Evolutionary conservation across 768 basidiomycete species (phyloP).

Genomic region (Kwoniella europaea): DNA sequence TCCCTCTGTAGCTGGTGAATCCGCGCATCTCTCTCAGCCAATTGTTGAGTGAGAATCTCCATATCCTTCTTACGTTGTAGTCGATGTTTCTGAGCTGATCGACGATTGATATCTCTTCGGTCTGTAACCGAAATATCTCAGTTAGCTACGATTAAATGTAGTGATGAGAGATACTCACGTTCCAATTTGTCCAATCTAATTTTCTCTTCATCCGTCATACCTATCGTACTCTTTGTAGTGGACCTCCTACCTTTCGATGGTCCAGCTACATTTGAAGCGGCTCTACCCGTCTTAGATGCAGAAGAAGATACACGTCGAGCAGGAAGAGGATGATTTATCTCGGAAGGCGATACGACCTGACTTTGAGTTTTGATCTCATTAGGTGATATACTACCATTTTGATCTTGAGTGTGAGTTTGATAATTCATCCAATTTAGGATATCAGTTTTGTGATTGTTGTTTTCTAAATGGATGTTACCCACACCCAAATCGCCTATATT

Average conservation of each 20-base stretch:
- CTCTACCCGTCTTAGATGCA: neutral
- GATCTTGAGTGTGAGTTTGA: neutral
- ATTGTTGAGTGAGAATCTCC: slow-evolving; percentile 11
- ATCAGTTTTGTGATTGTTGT: neutral
- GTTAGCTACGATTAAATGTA: neutral
- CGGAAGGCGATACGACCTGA: neutral
- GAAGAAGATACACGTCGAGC: neutral
- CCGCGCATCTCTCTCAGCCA: slow-evolving; percentile 20
- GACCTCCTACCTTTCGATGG: slow-evolving; percentile 6
- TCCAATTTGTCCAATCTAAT: slow-evolving; percentile 22
- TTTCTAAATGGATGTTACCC: slow-evolving; percentile 14
- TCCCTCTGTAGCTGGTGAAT: slow-evolving; percentile 22
- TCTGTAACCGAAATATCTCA: slow-evolving; percentile 5
- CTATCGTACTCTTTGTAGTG: slow-evolving; percentile 1
- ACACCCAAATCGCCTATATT: slow-evolving; percentile 20
- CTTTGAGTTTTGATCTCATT: slow-evolving; percentile 7
- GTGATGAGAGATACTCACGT: slow-evolving; percentile 20
- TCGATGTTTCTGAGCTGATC: slow-evolving; percentile 39
- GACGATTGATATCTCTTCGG: slow-evolving; percentile 33
- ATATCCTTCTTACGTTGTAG: slow-evolving; percentile 27
- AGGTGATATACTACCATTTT: slow-evolving; percentile 6
- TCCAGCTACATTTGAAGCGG: neutral
- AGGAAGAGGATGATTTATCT: neutral
- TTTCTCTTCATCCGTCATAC: slow-evolving; percentile 9
- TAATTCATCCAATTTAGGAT: slow-evolving; percentile 24